Evolutionary conservation across 495 filamentous ascomycete genomes (phyloP), one percentile per base, ranked within the genome.

Genomic region (Podospora fimiseda): DNA sequence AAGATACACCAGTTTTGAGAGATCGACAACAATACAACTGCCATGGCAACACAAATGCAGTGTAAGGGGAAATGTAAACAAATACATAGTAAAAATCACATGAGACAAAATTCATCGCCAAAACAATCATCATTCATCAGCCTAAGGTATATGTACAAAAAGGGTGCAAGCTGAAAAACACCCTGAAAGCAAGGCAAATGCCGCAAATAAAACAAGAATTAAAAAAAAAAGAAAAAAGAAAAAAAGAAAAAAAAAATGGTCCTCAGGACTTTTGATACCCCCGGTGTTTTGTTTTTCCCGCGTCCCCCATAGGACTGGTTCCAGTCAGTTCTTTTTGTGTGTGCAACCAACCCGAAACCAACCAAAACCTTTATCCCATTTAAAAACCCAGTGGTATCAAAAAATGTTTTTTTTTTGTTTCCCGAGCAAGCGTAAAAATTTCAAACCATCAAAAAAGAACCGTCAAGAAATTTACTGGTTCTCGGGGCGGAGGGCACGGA

Each of bases 401-500:
- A 33, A 6, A 33, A 5, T 33, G 5, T 33, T 33, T 11, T 33
- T 33, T 33, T 33, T 11, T 11, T 11, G 11, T 11, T 11, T 11
- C 27, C 27, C 27, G 11, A 11, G 6, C 5, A 11, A 33, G 46
- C 54, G 39, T 67, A 67, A 33, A 33, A 33, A n/a, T n/a, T n/a
- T n/a, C 27, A 33, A 33, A 33, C 27, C 11, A 33, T 33, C 11
- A 33, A 33, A 33, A 33, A 33, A 33, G 11, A 33, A 33, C 5
- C 11, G 5, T 33, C n/a, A n/a, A n/a, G 27, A 33, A 6, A 6
- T 33, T 78, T 88, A 90, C 74, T 88, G 84, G 82, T 95, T 95
- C 80, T 96, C 90, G 60, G 90, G 90, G 60, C 90, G 87, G 68
- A 96, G 87, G 67, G 82, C 80, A 58, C 89, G 84, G 56, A 98